These are phyloP conservation scores for Selaginella tamariscina DNA, from an alignment of 75 land plant genomes.

Conservation along the genomic window DNA sequence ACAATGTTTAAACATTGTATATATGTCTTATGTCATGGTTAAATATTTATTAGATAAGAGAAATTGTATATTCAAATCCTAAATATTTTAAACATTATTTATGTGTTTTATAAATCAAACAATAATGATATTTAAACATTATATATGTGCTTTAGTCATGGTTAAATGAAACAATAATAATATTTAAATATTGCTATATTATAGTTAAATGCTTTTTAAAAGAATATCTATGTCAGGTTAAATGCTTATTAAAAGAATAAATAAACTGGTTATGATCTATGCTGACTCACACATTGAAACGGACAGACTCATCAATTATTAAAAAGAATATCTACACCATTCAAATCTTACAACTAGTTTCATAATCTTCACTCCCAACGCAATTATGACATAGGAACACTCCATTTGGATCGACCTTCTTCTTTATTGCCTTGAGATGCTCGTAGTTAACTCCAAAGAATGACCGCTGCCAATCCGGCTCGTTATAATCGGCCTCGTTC, in stretches of 20 bases:
- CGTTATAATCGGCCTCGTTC: constrained; percentile 25
- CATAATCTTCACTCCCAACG: constrained; percentile 19
- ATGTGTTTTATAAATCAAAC: too few relatives aligned
- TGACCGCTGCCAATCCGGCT: constrained; percentile 19
- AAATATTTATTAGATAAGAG: background rate
- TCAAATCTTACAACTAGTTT: background rate
- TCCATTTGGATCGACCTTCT: constrained; percentile 17
- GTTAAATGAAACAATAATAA: too few relatives aligned
- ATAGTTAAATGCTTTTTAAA: too few relatives aligned
- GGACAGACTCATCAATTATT: too few relatives aligned
- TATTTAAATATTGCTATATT: too few relatives aligned
- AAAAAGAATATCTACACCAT: background rate
- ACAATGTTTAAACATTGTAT: background rate
- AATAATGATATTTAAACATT: background rate
- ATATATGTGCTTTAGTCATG: background rate
- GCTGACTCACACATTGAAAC: too few relatives aligned
- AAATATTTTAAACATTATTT: too few relatives aligned
- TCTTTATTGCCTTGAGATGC: constrained; percentile 15
- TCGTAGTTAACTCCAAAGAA: constrained; percentile 21
- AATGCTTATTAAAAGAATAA: background rate
- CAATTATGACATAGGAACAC: constrained; percentile 22
- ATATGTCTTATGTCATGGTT: background rate
- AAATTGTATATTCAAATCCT: too few relatives aligned
- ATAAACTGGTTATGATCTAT: background rate
- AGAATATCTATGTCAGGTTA: too few relatives aligned